Conservation (phyloP, 2,329 filamentous ascomycete species). For the Cryphonectria carpinicola region DNA sequence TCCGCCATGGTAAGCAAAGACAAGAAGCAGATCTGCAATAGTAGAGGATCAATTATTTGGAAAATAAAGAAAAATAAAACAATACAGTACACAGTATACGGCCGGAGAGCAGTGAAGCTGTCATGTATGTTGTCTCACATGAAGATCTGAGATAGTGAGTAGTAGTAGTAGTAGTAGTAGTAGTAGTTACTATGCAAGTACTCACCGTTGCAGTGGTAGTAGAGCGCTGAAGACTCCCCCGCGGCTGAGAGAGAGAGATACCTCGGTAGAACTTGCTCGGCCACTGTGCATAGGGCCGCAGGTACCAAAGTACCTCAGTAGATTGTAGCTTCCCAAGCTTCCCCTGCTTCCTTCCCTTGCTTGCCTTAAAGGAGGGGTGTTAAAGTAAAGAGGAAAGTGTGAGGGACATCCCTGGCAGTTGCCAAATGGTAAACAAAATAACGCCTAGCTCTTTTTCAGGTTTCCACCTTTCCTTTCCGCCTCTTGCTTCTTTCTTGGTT, state of each 20-base stretch:
- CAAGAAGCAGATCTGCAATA: background rate
- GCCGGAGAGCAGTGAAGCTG: background rate
- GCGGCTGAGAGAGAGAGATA: background rate
- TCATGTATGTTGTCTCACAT: background rate
- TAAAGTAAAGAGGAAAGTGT: background rate
- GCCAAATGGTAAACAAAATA: background rate
- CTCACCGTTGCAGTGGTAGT: background rate
- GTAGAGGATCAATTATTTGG: background rate
- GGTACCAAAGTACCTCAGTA: background rate
- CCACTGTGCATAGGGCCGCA: background rate
- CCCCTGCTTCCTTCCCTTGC: background rate
- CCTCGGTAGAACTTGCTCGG: background rate
- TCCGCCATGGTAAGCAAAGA: constrained; percentile 42
- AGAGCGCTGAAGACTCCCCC: background rate
- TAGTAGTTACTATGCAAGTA: background rate
- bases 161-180: background rate
- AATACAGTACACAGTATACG: background rate
- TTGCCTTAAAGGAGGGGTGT: background rate
- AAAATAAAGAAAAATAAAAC: background rate
- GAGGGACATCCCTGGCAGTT: constrained; percentile 5
- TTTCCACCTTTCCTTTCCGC: background rate
- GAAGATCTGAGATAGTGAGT: background rate
- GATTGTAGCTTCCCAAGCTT: background rate
- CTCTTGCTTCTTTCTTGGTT: background rate
- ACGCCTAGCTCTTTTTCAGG: background rate